phyloP scores from a whole-genome alignment of 2,329 filamentous ascomycete species.

The Chaetomium globosum region DNA sequence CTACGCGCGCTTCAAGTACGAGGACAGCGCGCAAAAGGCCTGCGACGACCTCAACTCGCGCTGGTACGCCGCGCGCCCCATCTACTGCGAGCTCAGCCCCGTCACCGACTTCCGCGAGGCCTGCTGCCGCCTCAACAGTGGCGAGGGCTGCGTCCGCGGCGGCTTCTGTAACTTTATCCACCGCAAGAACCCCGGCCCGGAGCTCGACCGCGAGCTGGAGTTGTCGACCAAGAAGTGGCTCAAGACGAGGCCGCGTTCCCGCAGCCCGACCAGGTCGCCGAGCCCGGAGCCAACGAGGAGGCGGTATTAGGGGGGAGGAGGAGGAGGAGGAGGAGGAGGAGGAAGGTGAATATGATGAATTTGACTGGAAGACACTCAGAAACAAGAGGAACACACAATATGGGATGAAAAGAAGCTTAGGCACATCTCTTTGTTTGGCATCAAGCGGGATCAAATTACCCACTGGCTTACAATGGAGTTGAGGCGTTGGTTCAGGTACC shows the following conservation, averaged over 20 bases:
- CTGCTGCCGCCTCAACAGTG: conserved; percentile 90
- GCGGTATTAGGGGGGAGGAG: conserved; percentile 54
- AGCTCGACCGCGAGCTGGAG: conserved; percentile 84
- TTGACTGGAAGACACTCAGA: neutral
- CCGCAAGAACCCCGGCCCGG: conserved; percentile 86
- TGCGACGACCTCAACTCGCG: conserved; percentile 92
- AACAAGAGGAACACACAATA: neutral
- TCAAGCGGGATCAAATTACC: conserved; percentile 6
- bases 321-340: neutral
- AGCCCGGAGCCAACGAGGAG: conserved; percentile 81
- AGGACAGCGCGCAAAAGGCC: conserved; percentile 89
- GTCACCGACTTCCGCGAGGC: conserved; percentile 98
- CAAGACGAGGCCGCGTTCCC: conserved; percentile 76
- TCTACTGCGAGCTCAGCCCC: conserved; percentile 96
- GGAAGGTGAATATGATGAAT: neutral
- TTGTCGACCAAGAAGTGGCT: conserved; percentile 97
- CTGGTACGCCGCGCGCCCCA: conserved; percentile 95
- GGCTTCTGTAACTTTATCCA: conserved; percentile 99
- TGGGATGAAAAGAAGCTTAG: neutral
- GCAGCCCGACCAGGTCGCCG: conserved; percentile 79
- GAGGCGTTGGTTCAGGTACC: conserved; percentile 23
- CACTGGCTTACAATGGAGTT: conserved; percentile 24
- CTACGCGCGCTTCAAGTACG: conserved; percentile 99
- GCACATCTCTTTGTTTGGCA: neutral
- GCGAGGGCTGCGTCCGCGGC: conserved; percentile 91